These are phyloP conservation scores for Ormosia emarginata DNA, from an alignment of 306 rosid species.

Conservation along the genomic window DNA sequence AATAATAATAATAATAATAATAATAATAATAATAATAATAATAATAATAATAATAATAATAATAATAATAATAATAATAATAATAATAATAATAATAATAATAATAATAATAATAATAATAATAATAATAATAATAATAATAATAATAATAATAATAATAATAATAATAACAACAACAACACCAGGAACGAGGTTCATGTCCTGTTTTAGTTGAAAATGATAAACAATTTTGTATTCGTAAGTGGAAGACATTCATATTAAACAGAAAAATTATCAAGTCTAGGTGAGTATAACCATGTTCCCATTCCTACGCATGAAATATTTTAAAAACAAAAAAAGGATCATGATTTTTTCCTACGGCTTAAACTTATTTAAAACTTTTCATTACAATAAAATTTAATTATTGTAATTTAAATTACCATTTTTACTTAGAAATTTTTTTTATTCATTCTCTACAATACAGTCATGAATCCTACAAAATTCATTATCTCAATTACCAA, in stretches of 20 bases:
- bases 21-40: background rate
- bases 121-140: background rate
- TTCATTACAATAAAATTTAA: no score
- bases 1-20: background rate
- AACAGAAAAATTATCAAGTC: background rate
- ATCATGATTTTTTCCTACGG: background rate
- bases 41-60: background rate
- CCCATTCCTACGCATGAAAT: background rate
- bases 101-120: background rate
- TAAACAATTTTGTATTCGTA: background rate
- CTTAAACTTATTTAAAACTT: no score
- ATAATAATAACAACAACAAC: background rate
- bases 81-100: background rate
- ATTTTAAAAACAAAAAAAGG: background rate
- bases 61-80: background rate
- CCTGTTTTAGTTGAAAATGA: background rate
- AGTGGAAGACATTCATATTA: background rate
- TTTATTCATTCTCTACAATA: background rate
- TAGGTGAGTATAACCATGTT: background rate
- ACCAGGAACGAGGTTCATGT: constrained; percentile 2
- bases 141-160: no score
- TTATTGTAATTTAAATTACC: no score
- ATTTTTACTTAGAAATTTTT: no score
- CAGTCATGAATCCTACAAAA: background rate
- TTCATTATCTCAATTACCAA: no score